Percentiles rank a stretch among this genome's conserved stretches.
These are phyloP conservation scores for Cyberlindnera xylosilytica DNA, from an alignment of 805 yeast genomes.

Conservation along the genomic window DNA sequence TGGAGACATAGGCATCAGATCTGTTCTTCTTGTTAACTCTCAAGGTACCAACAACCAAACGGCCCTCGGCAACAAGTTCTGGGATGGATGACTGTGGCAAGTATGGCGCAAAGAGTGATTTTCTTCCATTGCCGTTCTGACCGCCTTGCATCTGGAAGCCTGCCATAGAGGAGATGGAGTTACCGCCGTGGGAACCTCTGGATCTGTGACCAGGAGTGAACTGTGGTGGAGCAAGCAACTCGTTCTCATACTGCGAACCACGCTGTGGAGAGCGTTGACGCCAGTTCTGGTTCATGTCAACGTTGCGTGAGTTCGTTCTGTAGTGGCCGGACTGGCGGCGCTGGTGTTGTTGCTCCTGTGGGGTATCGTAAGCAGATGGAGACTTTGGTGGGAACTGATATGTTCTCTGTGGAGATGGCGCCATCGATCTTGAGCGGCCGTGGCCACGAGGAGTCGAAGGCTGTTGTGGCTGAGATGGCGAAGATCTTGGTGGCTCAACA, in stretches of 20 bases:
- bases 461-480: conserved; percentile 9
- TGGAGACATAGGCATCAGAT: conserved; percentile 97
- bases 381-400: conserved; percentile 64
- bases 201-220: conserved; percentile 74
- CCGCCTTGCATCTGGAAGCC: conserved; percentile 25
- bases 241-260: conserved; percentile 28
- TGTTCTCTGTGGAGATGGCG: conserved; percentile 41
- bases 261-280: conserved; percentile 42
- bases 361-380: conserved; percentile 7
- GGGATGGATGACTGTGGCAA: conserved; percentile 92
- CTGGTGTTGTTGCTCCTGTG: neutral
- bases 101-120: conserved; percentile 92
- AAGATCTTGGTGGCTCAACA: conserved; percentile 30
- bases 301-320: conserved; percentile 37
- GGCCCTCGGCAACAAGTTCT: conserved; percentile 82
- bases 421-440: conserved; percentile 25
- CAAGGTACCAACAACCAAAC: conserved; percentile 86
- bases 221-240: conserved; percentile 16
- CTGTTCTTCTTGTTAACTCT: conserved; percentile 95
- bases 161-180: conserved; percentile 38
- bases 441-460: conserved; percentile 17
- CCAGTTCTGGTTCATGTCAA: conserved; percentile 57
- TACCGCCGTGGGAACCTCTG: conserved; percentile 68
- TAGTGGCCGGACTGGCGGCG: conserved; percentile 40
- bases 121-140: conserved; percentile 41